Conservation (phyloP, 441 rosid species). For the Euphorbia schlechtendalii region DNA sequence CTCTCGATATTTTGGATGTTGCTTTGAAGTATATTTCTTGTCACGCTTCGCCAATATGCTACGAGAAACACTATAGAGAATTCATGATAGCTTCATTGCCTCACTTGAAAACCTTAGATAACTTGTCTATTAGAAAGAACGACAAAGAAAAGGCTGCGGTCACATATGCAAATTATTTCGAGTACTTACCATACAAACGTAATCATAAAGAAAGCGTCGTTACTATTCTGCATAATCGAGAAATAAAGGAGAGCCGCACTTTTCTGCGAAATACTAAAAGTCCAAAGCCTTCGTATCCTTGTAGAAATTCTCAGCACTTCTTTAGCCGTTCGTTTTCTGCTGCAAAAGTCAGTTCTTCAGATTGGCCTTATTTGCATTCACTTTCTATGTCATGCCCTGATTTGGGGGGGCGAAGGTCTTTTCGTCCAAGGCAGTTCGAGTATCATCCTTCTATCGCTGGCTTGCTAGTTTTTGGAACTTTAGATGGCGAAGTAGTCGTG, state of each 20-base stretch:
- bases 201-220: conserved; percentile 62
- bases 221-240: conserved; percentile 64
- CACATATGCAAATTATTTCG: conserved; percentile 57
- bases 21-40: conserved; percentile 51
- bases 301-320: conserved; percentile 45
- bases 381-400: conserved; percentile 42
- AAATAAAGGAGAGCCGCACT: conserved; percentile 42
- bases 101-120: conserved; percentile 62
- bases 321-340: conserved; percentile 76
- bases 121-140: conserved; percentile 54
- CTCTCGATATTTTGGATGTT: conserved; percentile 25
- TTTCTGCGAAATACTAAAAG: conserved; percentile 17
- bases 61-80: conserved; percentile 77
- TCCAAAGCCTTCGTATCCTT: conserved; percentile 25
- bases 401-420: conserved; percentile 34
- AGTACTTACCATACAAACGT: conserved; percentile 67
- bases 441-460: conserved; percentile 75
- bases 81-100: conserved; percentile 78
- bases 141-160: conserved; percentile 63
- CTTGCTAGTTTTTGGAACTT: conserved; percentile 80
- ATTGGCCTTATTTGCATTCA: conserved; percentile 70
- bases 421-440: conserved; percentile 91
- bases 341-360: conserved; percentile 74
- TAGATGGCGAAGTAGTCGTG: conserved; percentile 88
- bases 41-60: conserved; percentile 84